Conservation (phyloP, 495 filamentous ascomycete genomes). For the Penicillium crystallinum region DNA sequence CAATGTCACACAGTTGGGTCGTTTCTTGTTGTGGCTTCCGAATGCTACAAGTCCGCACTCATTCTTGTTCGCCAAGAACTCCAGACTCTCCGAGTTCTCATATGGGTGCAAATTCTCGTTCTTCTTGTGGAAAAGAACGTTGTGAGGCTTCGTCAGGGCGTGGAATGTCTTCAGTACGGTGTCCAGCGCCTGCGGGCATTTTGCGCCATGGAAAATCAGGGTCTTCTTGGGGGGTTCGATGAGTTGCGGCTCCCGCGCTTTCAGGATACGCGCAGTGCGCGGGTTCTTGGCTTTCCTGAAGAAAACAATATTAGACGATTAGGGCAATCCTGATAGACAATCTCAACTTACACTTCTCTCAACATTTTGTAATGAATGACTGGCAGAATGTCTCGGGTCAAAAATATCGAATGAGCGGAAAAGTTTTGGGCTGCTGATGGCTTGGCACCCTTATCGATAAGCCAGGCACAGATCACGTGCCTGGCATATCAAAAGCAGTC, state of each 20-base stretch:
- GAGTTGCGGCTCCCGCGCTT: conserved; percentile 81
- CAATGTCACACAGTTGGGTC: conserved; percentile 84
- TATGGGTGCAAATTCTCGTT: conserved; percentile 86
- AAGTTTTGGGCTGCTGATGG: conserved; percentile 27
- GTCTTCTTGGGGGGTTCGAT: conserved; percentile 83
- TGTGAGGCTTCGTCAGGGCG: conserved; percentile 70
- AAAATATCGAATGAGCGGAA: conserved; percentile 24
- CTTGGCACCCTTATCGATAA: conserved; percentile 33
- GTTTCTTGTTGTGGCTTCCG: conserved; percentile 82
- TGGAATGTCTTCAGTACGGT: conserved; percentile 77
- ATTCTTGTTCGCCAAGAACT: conserved; percentile 95
- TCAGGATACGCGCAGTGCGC: conserved; percentile 87
- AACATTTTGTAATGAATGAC: conserved; percentile 21
- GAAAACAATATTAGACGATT: background rate
- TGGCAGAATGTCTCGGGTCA: conserved; percentile 17
- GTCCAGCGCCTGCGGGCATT: conserved; percentile 70
- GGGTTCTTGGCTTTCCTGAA: conserved; percentile 84
- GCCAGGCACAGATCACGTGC: conserved; percentile 3
- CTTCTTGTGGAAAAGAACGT: conserved; percentile 89
- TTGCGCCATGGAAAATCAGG: conserved; percentile 79
- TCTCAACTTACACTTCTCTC: conserved; percentile 36
- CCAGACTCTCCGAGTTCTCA: conserved; percentile 77
- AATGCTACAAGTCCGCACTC: conserved; percentile 79
- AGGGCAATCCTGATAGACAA: background rate
- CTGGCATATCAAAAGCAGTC: background rate